Base-by-base conservation (phyloP, 73 alveolate genomes). In the Paramecium biaurelia region DNA sequence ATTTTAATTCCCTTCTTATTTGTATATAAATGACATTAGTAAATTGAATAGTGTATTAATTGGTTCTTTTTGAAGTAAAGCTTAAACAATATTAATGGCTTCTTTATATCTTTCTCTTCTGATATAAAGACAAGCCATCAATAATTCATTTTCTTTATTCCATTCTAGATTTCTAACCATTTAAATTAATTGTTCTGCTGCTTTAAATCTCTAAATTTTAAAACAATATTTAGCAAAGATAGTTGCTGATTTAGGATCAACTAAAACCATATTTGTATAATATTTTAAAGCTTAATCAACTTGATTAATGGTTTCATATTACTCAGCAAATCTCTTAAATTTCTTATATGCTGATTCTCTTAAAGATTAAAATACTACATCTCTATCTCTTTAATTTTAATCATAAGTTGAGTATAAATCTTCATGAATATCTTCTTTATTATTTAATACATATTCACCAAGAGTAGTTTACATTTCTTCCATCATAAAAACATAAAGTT, bases 361-460 rank as follows among this genome's bases (percentile, higher is more conserved):
- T 35, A 93, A 76, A 20, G 94, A 57, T 96, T 86, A 89, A 95
- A 70, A 89, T 21, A 89, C 87, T 70, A 99, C 76, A 74, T 97
- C 95, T 97, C 99, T 82, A 93, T 92, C 93, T 93, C 90, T 53
- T 95, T 94, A 30, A 92, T 96, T 57, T 96, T 95, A 49, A 72
- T 74, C 57, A 97, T 94, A 35, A 57, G 95, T 70, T 95, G 84
- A 32, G 4, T 41, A 93, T 20, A 98, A 96, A 92, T 98, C 92
- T 92, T 97, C 99, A 93, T 98, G 99, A 20, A 98, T 86, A 63
- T 63, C 84, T 68, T 97, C 98, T 85, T 93, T 97, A 92, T 98
- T 96, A 74, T 86, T 87, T 5, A 11, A 8, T 9, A 86, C 38
- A 59, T 43, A 79, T 38, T 42, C 76, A 15, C 63, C 70, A 37